These are phyloP conservation scores for Corynespora cassiicola DNA, from an alignment of 2,329 filamentous ascomycete species.

Conservation along the genomic window DNA sequence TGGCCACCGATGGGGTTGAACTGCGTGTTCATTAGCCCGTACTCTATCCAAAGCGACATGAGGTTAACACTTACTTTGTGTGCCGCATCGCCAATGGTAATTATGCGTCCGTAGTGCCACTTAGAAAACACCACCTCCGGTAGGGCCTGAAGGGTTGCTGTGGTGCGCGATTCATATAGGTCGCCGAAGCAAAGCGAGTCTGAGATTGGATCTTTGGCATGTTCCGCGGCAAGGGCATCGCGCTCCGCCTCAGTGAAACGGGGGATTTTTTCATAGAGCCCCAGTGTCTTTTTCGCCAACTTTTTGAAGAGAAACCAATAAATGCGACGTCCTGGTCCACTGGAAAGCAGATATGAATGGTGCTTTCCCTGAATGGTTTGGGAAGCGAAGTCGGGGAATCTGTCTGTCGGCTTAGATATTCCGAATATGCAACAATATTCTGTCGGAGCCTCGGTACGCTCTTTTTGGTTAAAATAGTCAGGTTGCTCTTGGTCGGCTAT, in stretches of 20 bases:
- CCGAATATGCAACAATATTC: constrained; percentile 21
- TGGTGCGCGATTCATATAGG: constrained; percentile 30
- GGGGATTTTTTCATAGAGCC: too few species aligned
- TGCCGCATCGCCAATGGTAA: constrained; percentile 30
- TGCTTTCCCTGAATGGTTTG: too few species aligned
- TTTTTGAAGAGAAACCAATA: too few species aligned
- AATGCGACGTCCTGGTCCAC: constrained; percentile 22
- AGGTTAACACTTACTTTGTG: constrained; percentile 51
- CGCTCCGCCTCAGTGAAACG: too few species aligned
- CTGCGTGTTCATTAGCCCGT: too few species aligned
- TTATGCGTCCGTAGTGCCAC: constrained; percentile 49
- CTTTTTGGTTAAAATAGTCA: too few species aligned
- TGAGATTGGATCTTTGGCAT: constrained; percentile 23
- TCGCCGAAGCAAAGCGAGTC: constrained; percentile 37
- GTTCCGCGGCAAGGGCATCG: too few species aligned
- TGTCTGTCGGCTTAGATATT: constrained; percentile 9
- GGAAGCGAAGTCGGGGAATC: constrained; percentile 8
- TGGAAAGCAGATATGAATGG: constrained; percentile 16
- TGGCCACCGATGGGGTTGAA: constrained; percentile 35
- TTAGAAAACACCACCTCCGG: constrained; percentile 47
- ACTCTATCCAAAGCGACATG: too few species aligned
- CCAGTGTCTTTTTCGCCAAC: too few species aligned
- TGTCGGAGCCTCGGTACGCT: too few species aligned
- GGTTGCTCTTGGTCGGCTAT: constrained; percentile 9
- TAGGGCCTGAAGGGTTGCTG: constrained; percentile 26